Evolutionary conservation across 106 monocot genomes (phyloP).

Genomic region (Gastrodia elata): DNA sequence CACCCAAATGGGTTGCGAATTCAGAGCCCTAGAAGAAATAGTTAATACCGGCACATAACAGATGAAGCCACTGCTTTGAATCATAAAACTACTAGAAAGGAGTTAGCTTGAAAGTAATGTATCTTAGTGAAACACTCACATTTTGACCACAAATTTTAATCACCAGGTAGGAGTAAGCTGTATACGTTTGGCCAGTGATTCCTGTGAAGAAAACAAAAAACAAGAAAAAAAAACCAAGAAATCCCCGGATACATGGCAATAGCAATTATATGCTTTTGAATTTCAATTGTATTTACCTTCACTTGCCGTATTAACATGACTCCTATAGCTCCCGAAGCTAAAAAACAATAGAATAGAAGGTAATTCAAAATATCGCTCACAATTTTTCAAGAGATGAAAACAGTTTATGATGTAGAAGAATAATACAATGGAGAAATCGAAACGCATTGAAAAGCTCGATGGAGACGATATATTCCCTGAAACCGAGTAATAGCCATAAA

Average conservation of each 20-base stretch:
- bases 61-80: background rate
- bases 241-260: background rate
- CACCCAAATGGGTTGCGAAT: constrained; percentile 5
- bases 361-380: background rate
- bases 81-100: background rate
- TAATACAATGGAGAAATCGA: constrained; percentile 5
- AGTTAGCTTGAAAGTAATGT: background rate
- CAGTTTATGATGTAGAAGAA: background rate
- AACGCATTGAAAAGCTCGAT: background rate
- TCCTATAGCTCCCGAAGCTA: background rate
- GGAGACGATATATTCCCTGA: background rate
- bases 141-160: constrained; percentile 9
- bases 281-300: constrained; percentile 1
- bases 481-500: constrained; percentile 9
- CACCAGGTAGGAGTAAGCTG: constrained; percentile 11
- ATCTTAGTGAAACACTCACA: background rate
- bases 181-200: background rate
- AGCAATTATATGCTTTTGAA: too few relatives aligned
- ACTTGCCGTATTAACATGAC: background rate
- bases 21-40: constrained; percentile 12
- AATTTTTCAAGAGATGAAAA: background rate
- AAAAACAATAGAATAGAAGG: background rate
- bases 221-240: background rate
- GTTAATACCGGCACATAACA: background rate
- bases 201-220: background rate